Evolutionary conservation across 2,329 filamentous ascomycete genomes (phyloP), one percentile per base, ranked within the genome.

Genomic region (Alternaria triticina): DNA sequence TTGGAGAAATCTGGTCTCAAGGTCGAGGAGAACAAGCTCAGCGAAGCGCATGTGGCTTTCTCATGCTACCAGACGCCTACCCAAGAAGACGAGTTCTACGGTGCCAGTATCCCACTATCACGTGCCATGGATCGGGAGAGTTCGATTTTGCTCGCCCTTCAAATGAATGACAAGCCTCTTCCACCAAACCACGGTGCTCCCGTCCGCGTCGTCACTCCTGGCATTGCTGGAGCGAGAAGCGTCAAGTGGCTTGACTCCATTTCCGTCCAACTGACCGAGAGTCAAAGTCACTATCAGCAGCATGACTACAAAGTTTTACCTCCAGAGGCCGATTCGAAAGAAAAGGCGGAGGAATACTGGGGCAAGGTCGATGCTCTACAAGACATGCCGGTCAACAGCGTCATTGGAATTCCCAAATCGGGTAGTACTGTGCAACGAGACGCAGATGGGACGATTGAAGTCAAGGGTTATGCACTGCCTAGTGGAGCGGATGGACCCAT

Each of bases 251-350:
- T 88, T 4, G 85, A 86, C 65, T 77, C 77, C 10, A 84, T 88
- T 61, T 85, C 82, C 3, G 81, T 88, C 3, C 84, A 86, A 64
- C 75, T 79, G 54, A 65, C 78, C 51, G 86, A 88, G 68, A 86
- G 83, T 22, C 75, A 77, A 5, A 88, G 87, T 67, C 83, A 85
- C 73, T 89, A 89, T 70, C 86, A 88, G 75, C 83, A 85, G 61
- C 82, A 80, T 52, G 87, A 89, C 74, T 89, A 89, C 79, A 89
- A 88, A 72, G 81, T 87, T 28, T 77, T 89, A 7, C 86, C 86
- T 1, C 84, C 84, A 0, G 81, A 86, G 36, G 85, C 82, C 0
- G 78, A 81, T 11, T 82, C 82, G 55, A 80, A 77, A 54, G 81
- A 85, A 54, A 80, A 82, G 15, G 87, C 87, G 4, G 82, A 84